Evolutionary conservation across 2,329 filamentous ascomycete species (phyloP).

Genomic region (Macroventuria anomochaeta): DNA sequence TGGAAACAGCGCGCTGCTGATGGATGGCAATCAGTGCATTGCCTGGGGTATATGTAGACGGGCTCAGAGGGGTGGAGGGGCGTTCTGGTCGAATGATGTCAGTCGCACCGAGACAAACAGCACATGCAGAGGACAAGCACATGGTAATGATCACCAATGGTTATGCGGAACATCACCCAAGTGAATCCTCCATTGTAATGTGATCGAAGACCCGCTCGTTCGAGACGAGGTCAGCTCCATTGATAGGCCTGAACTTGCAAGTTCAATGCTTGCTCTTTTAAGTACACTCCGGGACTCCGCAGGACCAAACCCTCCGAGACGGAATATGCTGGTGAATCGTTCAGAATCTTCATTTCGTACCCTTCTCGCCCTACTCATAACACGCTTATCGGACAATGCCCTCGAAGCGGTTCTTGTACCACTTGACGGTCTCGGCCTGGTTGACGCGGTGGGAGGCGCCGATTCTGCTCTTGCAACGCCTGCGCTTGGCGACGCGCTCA

Average conservation of each 20-base stretch:
- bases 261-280: constrained; percentile 50
- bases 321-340: constrained; percentile 47
- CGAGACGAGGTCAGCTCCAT: constrained; percentile 51
- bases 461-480: constrained; percentile 85
- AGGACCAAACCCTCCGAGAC: constrained; percentile 47
- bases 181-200: constrained; percentile 65
- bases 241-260: constrained; percentile 53
- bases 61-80: not conserved
- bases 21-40: constrained; percentile 11
- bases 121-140: constrained; percentile 28
- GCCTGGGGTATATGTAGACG: constrained; percentile 9
- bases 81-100: constrained; percentile 6
- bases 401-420: constrained; percentile 96
- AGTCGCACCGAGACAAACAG: constrained; percentile 21
- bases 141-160: constrained; percentile 58
- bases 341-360: constrained; percentile 43
- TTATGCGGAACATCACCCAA: constrained; percentile 64
- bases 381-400: constrained; percentile 93
- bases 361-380: constrained; percentile 29
- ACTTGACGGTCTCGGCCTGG: constrained; percentile 95
- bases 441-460: constrained; percentile 91
- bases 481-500: constrained; percentile 95
- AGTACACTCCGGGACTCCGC: constrained; percentile 51
- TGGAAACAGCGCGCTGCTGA: constrained; percentile 3
- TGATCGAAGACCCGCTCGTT: constrained; percentile 48